A percentile compares a stretch with the other conserved stretches of the same genome.
phyloP scores from a whole-genome alignment of 2,329 filamentous ascomycete genomes.

The Apiospora arundinis region DNA sequence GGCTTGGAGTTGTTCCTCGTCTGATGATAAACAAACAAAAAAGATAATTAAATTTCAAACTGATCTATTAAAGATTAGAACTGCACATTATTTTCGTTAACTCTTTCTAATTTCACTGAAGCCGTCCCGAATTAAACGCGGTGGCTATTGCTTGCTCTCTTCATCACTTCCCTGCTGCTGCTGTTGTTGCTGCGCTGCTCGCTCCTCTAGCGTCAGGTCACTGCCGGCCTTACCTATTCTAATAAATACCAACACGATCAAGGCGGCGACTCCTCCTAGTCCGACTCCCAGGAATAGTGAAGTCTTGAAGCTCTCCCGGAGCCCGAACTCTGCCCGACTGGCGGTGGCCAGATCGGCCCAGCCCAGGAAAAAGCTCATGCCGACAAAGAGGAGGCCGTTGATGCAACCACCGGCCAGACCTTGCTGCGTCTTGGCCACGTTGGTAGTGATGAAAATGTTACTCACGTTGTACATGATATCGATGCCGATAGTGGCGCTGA shows the following conservation, averaged over 20 bases:
- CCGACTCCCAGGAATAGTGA: slow-evolving; percentile 72
- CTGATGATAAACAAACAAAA: neutral
- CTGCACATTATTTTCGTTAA: slow-evolving; percentile 5
- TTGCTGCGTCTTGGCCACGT: slow-evolving; percentile 68
- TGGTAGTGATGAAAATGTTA: slow-evolving; percentile 77
- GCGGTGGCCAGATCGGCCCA: slow-evolving; percentile 65
- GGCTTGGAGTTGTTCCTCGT: slow-evolving; percentile 28
- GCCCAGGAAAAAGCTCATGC: slow-evolving; percentile 69
- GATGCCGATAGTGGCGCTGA: slow-evolving; percentile 71
- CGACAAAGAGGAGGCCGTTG: slow-evolving; percentile 71
- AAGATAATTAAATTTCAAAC: neutral
- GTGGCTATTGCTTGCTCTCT: neutral
- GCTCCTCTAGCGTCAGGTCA: slow-evolving; percentile 62
- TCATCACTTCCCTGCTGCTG: neutral
- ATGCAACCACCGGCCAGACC: slow-evolving; percentile 73
- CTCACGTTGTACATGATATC: slow-evolving; percentile 76
- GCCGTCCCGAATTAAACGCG: no score
- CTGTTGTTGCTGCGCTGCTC: slow-evolving; percentile 29
- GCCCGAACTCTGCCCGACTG: slow-evolving; percentile 48
- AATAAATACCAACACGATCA: slow-evolving; percentile 54
- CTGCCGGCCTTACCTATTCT: slow-evolving; percentile 60
- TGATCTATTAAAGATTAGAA: neutral
- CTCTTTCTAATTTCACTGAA: neutral
- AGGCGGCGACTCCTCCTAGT: slow-evolving; percentile 24
- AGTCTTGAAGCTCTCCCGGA: slow-evolving; percentile 60